Evolutionary conservation across 495 filamentous ascomycete genomes (phyloP).

Genomic region (Pseudevernia furfuracea): DNA sequence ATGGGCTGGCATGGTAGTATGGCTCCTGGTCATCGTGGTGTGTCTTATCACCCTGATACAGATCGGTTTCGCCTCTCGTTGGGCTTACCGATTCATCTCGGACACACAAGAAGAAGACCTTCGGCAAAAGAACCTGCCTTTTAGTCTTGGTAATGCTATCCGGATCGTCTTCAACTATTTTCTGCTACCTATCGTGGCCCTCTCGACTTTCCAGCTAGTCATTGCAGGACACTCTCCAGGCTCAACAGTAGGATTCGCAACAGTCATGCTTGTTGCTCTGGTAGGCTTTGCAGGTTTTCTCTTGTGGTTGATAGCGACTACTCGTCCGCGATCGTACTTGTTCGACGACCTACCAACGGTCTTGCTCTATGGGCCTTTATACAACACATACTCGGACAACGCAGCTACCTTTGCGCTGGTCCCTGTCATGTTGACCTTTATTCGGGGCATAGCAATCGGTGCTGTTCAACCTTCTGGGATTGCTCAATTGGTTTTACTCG

Average conservation of each 20-base stretch:
- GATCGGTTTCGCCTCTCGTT: constrained; percentile 64
- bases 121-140: constrained; percentile 86
- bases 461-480: constrained; percentile 89
- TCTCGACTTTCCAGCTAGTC: constrained; percentile 90
- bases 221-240: constrained; percentile 57
- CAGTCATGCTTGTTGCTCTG: constrained; percentile 61
- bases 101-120: constrained; percentile 77
- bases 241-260: constrained; percentile 62
- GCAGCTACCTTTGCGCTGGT: constrained; percentile 81
- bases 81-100: constrained; percentile 61
- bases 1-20: constrained; percentile 87
- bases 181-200: constrained; percentile 71
- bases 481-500: constrained; percentile 82
- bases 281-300: constrained; percentile 71
- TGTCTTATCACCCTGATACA: constrained; percentile 65
- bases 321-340: constrained; percentile 72
- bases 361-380: constrained; percentile 86
- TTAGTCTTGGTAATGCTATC: constrained; percentile 77
- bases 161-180: constrained; percentile 90
- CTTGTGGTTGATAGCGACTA: constrained; percentile 66
- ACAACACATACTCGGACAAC: constrained; percentile 92
- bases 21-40: constrained; percentile 67
- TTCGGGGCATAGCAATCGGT: constrained; percentile 85
- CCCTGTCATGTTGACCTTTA: constrained; percentile 70
- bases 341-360: constrained; percentile 91